Evolutionary conservation across 352 stramenopile genomes (phyloP), one percentile per base, ranked within the genome.

Genomic region (Phytopythium kandeliae): DNA sequence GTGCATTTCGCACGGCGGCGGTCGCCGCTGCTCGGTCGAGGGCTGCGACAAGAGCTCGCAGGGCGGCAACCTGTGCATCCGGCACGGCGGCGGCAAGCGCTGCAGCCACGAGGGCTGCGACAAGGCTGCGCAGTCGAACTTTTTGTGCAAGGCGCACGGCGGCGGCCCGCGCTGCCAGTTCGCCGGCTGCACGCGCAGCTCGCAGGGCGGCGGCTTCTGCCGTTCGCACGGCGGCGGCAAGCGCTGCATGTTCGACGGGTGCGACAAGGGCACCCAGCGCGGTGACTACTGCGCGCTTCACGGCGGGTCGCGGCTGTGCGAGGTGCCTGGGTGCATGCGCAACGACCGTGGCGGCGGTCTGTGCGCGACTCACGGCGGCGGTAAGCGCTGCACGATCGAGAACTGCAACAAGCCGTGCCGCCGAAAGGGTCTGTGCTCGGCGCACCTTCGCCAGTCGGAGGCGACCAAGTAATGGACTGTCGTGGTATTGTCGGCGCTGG

Each of bases 181-280:
- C 19, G 2, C 24, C 2, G 35, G 35, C 33, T 52, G 46, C 62
- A 62, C 51, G 26, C 65, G 60, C 60, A 82, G 79, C 51, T 87
- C 78, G 40, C 78, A 95, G 60, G 74, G 76, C 37, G 76, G 78
- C 51, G 79, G 84, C 11, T 80, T 78, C 54, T 96, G 85, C 58
- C 80, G 85, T 26, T 79, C 72, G 28, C 86, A 96, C 55, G 85
- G 86, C 22, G 85, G 85, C 47, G 85, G 83, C 48, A 90, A 92
- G 67, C 62, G 80, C 55, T 96, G 85, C 57, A 74, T 77, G 40
- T 74, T 85, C 41, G 71, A 86, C 52, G 81, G 79, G 40, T 96
- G 85, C 66, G 84, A 84, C 68, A 95, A 95, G 72, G 78, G 83
- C 37, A 84, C 79, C 38, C 85, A 95, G 54, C 85, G 82, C 17